Base-by-base conservation (phyloP, 1,139 yeast genomes). In the Nakaseomyces delphensis region DNA sequence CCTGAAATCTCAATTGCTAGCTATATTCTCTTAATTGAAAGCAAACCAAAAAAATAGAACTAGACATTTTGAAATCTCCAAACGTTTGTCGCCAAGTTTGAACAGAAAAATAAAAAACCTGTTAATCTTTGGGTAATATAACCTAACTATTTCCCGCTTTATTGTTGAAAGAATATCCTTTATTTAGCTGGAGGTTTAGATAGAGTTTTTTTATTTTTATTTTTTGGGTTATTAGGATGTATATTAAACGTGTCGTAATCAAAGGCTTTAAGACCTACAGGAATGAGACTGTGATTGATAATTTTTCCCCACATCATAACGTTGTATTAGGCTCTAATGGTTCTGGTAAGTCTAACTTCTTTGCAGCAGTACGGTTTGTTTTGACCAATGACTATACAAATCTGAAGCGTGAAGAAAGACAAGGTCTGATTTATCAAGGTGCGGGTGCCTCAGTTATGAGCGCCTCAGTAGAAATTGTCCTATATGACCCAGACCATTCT, bases 321-420 rank as follows among this genome's bases (percentile, higher is more conserved):
- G 95, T 89, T 23, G 87, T 91, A 11, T 86, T 91, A 24, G 99
- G 99, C 3, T 69, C 96, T 42, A 91, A 91, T 63, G 99, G 99
- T 13, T 83, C 96, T 6, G 99, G 99, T 13, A 91, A 91, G 62
- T 85, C 96, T 40, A 91, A 91, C 63, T 84, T 93, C 65, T 91
- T 91, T 63, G 91, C 96, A 14, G 98, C 98, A 9, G 84, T 91
- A 45, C 70, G 97, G 48, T 93, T 89, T 64, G 97, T 89, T 8
- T 65, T 91, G 32, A 83, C 95, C 43, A 96, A 89, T 61, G 95
- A 93, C 27, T 85, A 85, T 60, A 82, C 86, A 2, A 83, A 85
- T 57, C 74, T 89, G 79, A 72, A 82, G n/a, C 69, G 93, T 48
- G 95, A 87, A 54, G 96, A 87, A 56, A 73, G 96, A 49, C 93